Conservation (phyloP, 2,329 filamentous ascomycete species). For the Aspergillus costaricaensis region DNA sequence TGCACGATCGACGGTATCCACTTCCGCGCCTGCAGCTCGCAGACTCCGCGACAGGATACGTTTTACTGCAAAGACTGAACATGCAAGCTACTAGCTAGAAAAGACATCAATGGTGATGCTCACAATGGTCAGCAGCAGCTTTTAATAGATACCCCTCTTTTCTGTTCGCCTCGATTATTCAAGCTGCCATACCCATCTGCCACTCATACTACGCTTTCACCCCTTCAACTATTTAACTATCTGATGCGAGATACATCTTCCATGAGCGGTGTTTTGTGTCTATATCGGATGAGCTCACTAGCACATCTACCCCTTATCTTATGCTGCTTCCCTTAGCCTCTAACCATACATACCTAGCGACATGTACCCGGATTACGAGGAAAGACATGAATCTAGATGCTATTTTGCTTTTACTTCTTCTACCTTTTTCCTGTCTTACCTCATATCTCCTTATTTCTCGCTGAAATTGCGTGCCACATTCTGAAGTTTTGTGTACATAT, state of each 20-base stretch:
- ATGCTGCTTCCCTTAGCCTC: too few relatives aligned
- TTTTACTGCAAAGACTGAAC: neutral
- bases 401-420: neutral
- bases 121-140: neutral
- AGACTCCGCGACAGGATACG: neutral
- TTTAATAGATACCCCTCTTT: slow-evolving; percentile 10
- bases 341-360: neutral
- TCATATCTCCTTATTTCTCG: neutral
- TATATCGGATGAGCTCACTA: too few relatives aligned
- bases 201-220: neutral
- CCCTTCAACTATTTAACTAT: neutral
- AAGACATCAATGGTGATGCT: neutral
- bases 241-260: neutral
- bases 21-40: neutral
- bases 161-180: neutral
- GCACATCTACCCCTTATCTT: too few relatives aligned
- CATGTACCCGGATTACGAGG: neutral
- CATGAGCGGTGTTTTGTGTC: neutral
- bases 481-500: slow-evolving; percentile 12
- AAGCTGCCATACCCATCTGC: neutral
- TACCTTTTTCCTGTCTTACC: too few relatives aligned
- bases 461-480: neutral
- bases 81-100: neutral
- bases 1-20: neutral
- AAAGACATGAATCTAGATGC: neutral